Evolutionary conservation across 2,329 filamentous ascomycete species (phyloP).

Genomic region (Hypoxylon sp.): DNA sequence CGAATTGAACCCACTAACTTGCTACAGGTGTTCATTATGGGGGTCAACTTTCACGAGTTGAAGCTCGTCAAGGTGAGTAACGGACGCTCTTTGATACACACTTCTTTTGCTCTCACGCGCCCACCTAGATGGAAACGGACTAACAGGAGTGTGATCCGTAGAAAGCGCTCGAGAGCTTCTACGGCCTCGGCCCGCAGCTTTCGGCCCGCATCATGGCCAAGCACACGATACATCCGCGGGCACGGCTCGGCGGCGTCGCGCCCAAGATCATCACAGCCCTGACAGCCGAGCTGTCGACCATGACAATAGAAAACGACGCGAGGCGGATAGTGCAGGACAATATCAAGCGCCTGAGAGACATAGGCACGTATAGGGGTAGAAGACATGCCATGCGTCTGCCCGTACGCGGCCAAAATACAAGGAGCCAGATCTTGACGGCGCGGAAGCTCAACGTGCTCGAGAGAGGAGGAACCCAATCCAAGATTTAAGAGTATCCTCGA

Average conservation of each 20-base stretch:
- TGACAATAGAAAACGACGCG: constrained; percentile 94
- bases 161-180: constrained; percentile 85
- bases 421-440: constrained; percentile 71
- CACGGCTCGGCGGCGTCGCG: constrained; percentile 77
- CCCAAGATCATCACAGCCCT: constrained; percentile 81
- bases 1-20: not conserved
- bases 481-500: constrained; percentile 18
- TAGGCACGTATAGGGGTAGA: constrained; percentile 87
- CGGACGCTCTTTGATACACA: constrained; percentile 27
- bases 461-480: constrained; percentile 47
- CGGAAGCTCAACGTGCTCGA: constrained; percentile 69
- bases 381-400: constrained; percentile 93
- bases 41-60: constrained; percentile 83
- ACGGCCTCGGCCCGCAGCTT: constrained; percentile 77
- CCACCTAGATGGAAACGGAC: constrained; percentile 7
- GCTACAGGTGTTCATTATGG: constrained; percentile 80
- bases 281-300: constrained; percentile 83
- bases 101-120: constrained; percentile 8
- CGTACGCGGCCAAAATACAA: constrained; percentile 88
- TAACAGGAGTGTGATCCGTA: constrained; percentile 40
- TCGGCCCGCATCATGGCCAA: constrained; percentile 84
- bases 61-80: constrained; percentile 88
- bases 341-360: constrained; percentile 85
- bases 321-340: constrained; percentile 81
- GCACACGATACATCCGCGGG: constrained; percentile 84